Base-by-base conservation (phyloP, 805 yeast genomes). In the Scheffersomyces spartinae region DNA sequence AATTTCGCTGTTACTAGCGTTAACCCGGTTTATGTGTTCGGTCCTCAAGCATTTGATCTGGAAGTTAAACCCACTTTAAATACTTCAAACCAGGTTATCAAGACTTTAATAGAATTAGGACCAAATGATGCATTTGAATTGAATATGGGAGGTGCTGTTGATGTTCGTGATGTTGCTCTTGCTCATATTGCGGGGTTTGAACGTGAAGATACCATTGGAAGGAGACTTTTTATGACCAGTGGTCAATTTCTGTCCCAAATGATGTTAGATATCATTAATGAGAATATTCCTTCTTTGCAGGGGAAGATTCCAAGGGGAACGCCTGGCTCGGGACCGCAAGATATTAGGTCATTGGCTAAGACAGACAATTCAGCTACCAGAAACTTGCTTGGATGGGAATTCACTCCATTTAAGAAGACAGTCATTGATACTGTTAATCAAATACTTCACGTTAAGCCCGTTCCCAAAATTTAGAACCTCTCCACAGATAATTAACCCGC, bases 201-300 rank as follows among this genome's bases (percentile, higher is more conserved):
- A 25, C 31, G 39, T 9, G 43, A 40, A 7, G 29, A 34, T 3
- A 34, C 45, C 7, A 25, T 22, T 9, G 37, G 37, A 21, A 32
- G 47, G 33, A 39, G 63, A 26, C 38, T 55, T 20, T 38, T 47
- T 26, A 38, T 49, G 33, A 41, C 48, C 10, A 47, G 47, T 22
- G 60, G 55, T 9, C 44, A 45, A n/a, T 56, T 52, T 29, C 40
- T 50, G 18, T 43, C 45, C 60, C 19, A 60, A 58, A 29, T 36
- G 55, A 11, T 46, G 18, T 17, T 18, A 11, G 9, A 9, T 5
- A 12, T 8, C 22, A 23, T 54, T 34, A 60, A 57, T 13, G 54
- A 47, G 29, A 44, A 45, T 27, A 32, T 35, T 10, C 52, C 56
- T 3, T 27, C 30, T 18, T 43, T 23, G 35, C 39, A 27, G 34